A percentile compares a stretch with the other conserved stretches of the same genome.
Conservation (phyloP, 331 rosid genomes). For the Prunus yedoensis region DNA sequence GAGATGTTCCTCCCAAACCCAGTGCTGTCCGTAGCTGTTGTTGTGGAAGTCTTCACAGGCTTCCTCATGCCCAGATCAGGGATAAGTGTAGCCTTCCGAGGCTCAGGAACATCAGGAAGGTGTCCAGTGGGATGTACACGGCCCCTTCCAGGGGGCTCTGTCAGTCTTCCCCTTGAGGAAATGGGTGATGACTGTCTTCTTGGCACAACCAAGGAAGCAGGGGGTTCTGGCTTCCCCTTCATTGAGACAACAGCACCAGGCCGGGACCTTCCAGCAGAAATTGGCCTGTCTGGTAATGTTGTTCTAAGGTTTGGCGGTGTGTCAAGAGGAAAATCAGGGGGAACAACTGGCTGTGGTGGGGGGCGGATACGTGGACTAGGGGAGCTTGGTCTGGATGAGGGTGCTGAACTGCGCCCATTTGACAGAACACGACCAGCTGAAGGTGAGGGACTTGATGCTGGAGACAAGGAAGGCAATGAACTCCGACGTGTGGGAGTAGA, state of each 20-base stretch:
- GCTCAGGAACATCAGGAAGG: conserved; percentile 53
- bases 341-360: conserved; percentile 81
- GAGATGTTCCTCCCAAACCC: conserved; percentile 92
- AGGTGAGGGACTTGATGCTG: conserved; percentile 43
- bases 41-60: conserved; percentile 64
- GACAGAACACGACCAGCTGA: conserved; percentile 48
- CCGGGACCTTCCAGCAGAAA: conserved; percentile 89
- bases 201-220: conserved; percentile 39
- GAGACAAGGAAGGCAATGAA: conserved; percentile 56
- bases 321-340: conserved; percentile 78
- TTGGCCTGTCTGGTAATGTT: conserved; percentile 81
- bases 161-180: conserved; percentile 67
- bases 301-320: conserved; percentile 94
- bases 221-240: conserved; percentile 59
- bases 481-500: conserved; percentile 80
- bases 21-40: conserved; percentile 55
- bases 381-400: conserved; percentile 78
- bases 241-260: conserved; percentile 42
- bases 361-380: conserved; percentile 74
- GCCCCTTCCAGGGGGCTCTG: conserved; percentile 55
- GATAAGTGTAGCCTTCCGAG: conserved; percentile 49
- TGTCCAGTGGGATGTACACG: conserved; percentile 65
- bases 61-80: conserved; percentile 63
- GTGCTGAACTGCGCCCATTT: conserved; percentile 65
- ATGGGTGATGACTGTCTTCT: conserved; percentile 77